Conservation (phyloP, 139 green algal genomes). For the Dunaliella primolecta region DNA sequence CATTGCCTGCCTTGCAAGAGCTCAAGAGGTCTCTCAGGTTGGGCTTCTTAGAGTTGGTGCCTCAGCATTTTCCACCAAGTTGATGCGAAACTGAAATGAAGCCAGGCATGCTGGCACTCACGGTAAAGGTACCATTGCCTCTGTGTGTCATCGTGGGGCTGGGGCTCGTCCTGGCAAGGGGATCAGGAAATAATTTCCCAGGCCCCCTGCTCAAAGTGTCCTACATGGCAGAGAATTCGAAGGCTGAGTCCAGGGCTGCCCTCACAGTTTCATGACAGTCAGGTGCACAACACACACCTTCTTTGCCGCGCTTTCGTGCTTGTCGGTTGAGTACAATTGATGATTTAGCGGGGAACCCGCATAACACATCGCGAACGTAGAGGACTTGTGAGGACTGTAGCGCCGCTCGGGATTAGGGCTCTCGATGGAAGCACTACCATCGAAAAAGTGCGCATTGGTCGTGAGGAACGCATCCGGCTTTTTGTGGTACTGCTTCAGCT, state of each 20-base stretch:
- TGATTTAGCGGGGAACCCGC: neutral
- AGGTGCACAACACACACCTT: no score
- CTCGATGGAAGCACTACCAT: neutral
- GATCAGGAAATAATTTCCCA: slow-evolving; percentile 11
- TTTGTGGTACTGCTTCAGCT: neutral
- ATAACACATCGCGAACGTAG: neutral
- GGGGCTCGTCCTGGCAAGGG: neutral
- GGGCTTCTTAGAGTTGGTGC: no score
- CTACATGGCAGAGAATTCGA: no score
- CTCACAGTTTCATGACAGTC: no score
- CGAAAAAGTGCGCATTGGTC: slow-evolving; percentile 5
- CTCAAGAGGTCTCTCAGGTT: no score
- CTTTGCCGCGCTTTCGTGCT: no score
- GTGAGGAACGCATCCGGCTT: neutral
- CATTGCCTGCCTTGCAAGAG: no score
- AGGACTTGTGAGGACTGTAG: neutral
- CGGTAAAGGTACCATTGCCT: slow-evolving; percentile 8
- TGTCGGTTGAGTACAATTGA: no score
- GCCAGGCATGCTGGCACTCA: neutral
- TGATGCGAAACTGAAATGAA: neutral
- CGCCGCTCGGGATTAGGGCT: neutral
- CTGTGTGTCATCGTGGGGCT: neutral
- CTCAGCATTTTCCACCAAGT: neutral
- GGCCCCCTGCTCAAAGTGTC: no score
- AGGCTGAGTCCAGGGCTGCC: no score